Percentiles rank a stretch among this genome's conserved stretches.
phyloP scores from a whole-genome alignment of 2,329 filamentous ascomycete species.

The Tolypocladium ophioglossoides region DNA sequence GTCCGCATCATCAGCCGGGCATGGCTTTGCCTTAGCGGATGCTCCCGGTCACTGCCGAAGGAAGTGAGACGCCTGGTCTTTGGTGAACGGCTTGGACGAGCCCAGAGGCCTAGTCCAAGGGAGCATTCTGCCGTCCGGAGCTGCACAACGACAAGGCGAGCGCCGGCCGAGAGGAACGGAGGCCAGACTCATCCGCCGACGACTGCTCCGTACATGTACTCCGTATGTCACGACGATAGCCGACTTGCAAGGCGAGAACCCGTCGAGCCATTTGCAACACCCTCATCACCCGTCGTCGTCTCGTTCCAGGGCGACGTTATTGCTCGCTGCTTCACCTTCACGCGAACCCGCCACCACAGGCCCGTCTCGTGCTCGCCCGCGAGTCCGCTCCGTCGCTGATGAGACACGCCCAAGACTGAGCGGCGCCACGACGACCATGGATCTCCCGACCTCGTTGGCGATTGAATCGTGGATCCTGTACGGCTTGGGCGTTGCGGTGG shows the following conservation, averaged over 20 bases:
- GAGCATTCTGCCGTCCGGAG: background rate
- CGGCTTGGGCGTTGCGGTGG: constrained; percentile 13
- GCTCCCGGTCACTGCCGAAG: background rate
- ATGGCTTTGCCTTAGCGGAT: background rate
- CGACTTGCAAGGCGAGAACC: background rate
- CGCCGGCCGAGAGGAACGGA: background rate
- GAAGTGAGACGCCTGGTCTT: background rate
- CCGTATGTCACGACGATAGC: background rate
- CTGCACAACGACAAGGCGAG: too few species aligned
- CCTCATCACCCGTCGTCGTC: background rate
- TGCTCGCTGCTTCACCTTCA: background rate
- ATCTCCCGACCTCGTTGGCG: constrained; percentile 12
- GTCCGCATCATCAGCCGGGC: background rate
- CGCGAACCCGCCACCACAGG: background rate
- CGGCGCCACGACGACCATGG: constrained; percentile 9
- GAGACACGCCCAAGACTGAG: background rate
- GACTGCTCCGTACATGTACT: background rate
- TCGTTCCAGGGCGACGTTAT: background rate
- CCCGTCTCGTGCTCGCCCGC: background rate
- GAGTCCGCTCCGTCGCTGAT: background rate
- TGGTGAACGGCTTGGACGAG: background rate
- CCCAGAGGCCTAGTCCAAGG: background rate
- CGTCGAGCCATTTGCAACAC: background rate
- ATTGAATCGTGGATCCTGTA: constrained; percentile 21
- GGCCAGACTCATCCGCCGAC: background rate